Conservation (phyloP, 495 filamentous ascomycete genomes). For the Penicillium paradoxum region DNA sequence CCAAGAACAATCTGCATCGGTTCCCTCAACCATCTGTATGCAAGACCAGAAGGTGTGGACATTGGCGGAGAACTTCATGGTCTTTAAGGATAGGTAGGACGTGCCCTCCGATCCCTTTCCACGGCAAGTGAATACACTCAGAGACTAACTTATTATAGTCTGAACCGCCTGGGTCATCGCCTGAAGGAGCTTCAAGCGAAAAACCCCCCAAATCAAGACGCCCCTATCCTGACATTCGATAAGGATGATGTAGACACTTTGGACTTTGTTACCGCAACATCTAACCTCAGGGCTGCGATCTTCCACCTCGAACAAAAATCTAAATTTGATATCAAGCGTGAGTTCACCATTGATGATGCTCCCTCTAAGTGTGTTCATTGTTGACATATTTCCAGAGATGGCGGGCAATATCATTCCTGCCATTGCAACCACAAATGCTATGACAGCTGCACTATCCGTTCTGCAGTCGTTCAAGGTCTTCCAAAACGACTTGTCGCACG, state of each 20-base stretch:
- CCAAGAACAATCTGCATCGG: constrained; percentile 43
- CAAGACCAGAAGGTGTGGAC: constrained; percentile 78
- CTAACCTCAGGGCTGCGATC: constrained; percentile 77
- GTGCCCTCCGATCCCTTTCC: not conserved
- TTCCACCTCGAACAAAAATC: constrained; percentile 86
- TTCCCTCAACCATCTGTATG: constrained; percentile 50
- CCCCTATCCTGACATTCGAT: constrained; percentile 78
- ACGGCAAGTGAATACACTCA: not conserved
- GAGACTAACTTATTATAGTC: constrained; percentile 36
- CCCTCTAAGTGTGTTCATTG: not conserved
- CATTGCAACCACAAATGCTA: constrained; percentile 97
- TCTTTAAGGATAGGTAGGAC: constrained; percentile 72
- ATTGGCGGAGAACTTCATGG: constrained; percentile 71
- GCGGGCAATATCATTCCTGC: constrained; percentile 98
- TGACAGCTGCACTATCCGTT: constrained; percentile 89
- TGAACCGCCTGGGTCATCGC: constrained; percentile 70
- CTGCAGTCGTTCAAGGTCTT: constrained; percentile 91
- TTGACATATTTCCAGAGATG: constrained; percentile 59
- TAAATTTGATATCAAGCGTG: constrained; percentile 92
- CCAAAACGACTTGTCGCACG: constrained; percentile 60
- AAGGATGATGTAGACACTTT: constrained; percentile 96
- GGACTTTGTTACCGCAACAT: constrained; percentile 87
- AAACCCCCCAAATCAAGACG: constrained; percentile 37
- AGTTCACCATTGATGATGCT: constrained; percentile 7
- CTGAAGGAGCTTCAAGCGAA: constrained; percentile 54